Conservation (phyloP, 2,329 filamentous ascomycete genomes). For the Ramularia collo-cygni region DNA sequence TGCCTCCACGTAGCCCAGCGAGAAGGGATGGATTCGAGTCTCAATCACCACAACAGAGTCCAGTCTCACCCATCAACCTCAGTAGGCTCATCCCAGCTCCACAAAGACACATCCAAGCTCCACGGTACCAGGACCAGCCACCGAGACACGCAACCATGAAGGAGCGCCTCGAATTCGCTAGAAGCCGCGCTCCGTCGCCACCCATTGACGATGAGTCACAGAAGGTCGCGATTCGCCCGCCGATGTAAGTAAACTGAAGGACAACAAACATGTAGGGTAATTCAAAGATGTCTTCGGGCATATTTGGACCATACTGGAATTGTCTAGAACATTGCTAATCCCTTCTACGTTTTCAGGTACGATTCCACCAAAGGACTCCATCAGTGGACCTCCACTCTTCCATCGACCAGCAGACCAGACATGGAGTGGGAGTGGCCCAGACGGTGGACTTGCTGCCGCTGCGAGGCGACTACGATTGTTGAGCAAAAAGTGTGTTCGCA, state of each 20-base stretch:
- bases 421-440: constrained; percentile 17
- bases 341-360: no score
- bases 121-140: not conserved
- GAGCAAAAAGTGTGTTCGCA: constrained; percentile 25
- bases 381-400: constrained; percentile 15
- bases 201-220: not conserved
- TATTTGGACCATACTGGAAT: no score
- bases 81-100: not conserved
- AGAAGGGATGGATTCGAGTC: not conserved
- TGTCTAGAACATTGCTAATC: no score
- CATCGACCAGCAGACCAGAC: constrained; percentile 13
- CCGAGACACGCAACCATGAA: constrained; percentile 2
- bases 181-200: not conserved
- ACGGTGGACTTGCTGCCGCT: constrained; percentile 26
- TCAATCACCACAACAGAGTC: not conserved
- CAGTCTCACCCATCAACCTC: not conserved
- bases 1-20: constrained; percentile 3
- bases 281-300: no score
- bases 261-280: no score
- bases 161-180: not conserved
- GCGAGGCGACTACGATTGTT: constrained; percentile 21
- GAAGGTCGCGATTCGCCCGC: constrained; percentile 14
- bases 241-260: no score
- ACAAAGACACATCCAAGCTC: not conserved
- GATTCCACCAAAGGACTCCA: constrained; percentile 9